Percentiles rank a stretch among this genome's conserved stretches.
Conservation (phyloP, 2,329 filamentous ascomycete genomes). For the Aspergillus terreus region DNA sequence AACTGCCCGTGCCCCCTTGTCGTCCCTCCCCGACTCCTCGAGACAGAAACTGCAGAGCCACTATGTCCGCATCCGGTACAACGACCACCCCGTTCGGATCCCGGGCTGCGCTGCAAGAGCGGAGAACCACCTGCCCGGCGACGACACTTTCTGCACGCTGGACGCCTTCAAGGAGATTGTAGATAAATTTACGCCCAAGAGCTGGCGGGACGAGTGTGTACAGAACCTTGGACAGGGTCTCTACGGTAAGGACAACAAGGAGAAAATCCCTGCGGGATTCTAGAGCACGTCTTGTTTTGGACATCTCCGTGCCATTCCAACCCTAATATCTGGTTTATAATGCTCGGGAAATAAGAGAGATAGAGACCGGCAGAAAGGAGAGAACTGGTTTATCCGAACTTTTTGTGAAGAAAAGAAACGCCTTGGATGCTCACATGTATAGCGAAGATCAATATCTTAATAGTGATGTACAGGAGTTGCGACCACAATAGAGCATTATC, state of each 20-base stretch:
- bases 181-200: slow-evolving; percentile 78
- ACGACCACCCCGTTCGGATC: slow-evolving; percentile 75
- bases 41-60: slow-evolving; percentile 52
- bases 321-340: background rate
- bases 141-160: slow-evolving; percentile 87
- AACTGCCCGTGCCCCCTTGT: slow-evolving; percentile 32
- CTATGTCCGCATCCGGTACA: slow-evolving; percentile 88
- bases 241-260: slow-evolving; percentile 43
- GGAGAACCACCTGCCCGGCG: slow-evolving; percentile 80
- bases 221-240: slow-evolving; percentile 54
- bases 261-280: slow-evolving; percentile 36
- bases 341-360: background rate
- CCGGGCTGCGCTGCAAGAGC: slow-evolving; percentile 69
- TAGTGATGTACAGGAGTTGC: too few relatives aligned
- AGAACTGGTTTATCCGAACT: too few relatives aligned
- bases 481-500: too few relatives aligned
- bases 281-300: slow-evolving; percentile 18
- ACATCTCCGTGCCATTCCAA: background rate
- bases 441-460: background rate
- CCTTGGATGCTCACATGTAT: background rate
- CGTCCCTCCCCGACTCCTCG: slow-evolving; percentile 24
- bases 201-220: slow-evolving; percentile 68
- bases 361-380: background rate
- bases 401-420: background rate
- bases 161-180: slow-evolving; percentile 89